Percentiles rank a stretch among this genome's conserved stretches.
phyloP scores from a whole-genome alignment of 441 rosid species.

The Melastoma candidum region DNA sequence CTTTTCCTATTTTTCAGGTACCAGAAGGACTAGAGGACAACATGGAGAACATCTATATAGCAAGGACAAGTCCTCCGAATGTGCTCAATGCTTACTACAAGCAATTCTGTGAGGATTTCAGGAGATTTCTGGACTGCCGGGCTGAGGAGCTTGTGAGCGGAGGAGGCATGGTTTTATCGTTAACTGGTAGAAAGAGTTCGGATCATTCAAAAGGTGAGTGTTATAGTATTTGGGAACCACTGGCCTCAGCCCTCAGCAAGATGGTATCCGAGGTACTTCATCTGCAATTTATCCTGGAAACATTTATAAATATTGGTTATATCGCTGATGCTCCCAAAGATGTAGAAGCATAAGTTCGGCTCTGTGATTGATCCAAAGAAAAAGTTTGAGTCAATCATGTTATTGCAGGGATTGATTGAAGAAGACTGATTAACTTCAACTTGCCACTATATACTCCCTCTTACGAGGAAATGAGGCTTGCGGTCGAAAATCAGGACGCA shows the following conservation, averaged over 20 bases:
- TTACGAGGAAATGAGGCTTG: background rate
- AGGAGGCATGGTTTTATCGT: conserved; percentile 10
- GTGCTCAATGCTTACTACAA: background rate
- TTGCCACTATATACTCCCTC: conserved; percentile 10
- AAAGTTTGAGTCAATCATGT: background rate
- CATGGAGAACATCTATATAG: conserved; percentile 6
- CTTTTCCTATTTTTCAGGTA: background rate
- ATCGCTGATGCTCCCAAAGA: background rate
- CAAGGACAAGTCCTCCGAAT: background rate
- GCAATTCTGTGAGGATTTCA: conserved; percentile 11
- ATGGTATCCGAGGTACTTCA: conserved; percentile 13
- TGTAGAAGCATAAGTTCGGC: background rate
- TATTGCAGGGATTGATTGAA: conserved; percentile 5
- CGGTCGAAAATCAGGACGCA: conserved; percentile 4
- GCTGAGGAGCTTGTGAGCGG: conserved; percentile 5
- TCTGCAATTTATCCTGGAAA: background rate
- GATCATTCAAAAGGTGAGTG: conserved; percentile 5
- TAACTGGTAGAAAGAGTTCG: conserved; percentile 6
- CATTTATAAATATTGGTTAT: background rate
- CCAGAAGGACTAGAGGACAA: conserved; percentile 11
- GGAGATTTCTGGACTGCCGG: background rate
- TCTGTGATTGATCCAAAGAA: no score
- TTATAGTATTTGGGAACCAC: conserved; percentile 3
- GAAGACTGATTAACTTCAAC: conserved; percentile 11
- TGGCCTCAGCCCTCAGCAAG: conserved; percentile 8